Conservation (phyloP, 2,329 filamentous ascomycete genomes). For the Colletotrichum phormii region DNA sequence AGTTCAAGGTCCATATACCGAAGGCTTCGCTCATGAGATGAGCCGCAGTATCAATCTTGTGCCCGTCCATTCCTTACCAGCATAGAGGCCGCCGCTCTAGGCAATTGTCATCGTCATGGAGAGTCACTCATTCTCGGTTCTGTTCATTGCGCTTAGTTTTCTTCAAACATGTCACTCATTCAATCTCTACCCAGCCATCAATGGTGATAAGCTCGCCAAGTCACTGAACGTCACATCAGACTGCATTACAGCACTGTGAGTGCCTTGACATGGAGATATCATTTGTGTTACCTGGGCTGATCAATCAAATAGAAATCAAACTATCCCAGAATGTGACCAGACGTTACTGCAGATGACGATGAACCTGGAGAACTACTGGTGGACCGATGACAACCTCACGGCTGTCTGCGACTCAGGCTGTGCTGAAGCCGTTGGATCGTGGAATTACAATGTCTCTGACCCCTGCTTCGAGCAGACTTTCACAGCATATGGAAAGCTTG, state of each 20-base stretch:
- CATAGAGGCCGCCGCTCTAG: neutral
- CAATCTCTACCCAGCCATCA: conserved; percentile 3
- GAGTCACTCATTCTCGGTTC: neutral
- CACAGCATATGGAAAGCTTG: neutral
- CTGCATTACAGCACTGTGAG: neutral
- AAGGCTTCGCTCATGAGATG: neutral
- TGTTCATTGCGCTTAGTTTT: neutral
- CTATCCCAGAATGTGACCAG: conserved; percentile 6
- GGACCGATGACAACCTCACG: neutral
- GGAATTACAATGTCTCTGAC: neutral
- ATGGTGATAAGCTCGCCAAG: neutral
- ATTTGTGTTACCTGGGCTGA: rapidly evolving
- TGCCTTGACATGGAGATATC: rapidly evolving
- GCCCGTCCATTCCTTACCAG: neutral
- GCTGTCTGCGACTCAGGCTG: neutral
- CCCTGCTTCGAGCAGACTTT: neutral
- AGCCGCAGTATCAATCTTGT: neutral
- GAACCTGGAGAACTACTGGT: neutral
- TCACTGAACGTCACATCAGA: neutral
- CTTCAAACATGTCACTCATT: neutral
- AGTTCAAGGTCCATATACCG: neutral
- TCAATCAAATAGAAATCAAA: neutral
- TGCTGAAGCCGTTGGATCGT: neutral
- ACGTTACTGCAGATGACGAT: conserved; percentile 1
- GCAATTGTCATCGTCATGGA: neutral